These are phyloP conservation scores for Trichophyton schoenleinii DNA, from an alignment of 2,329 filamentous ascomycete species.

Conservation along the genomic window DNA sequence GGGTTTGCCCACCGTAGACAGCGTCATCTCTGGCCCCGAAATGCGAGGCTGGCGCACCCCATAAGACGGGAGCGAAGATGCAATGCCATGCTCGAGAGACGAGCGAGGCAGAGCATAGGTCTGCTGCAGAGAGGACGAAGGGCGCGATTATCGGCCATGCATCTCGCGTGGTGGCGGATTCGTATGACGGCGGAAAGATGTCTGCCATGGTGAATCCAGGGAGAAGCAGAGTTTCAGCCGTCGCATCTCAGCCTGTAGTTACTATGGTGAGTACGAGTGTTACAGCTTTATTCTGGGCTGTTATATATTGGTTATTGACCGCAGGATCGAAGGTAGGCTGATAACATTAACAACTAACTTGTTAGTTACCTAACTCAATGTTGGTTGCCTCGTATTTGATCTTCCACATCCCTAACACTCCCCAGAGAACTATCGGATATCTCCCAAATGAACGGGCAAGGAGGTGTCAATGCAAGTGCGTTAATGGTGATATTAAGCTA, in stretches of 20 bases:
- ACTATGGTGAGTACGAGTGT: not conserved
- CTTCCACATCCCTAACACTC: no score
- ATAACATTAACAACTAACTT: no score
- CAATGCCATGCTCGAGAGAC: constrained; percentile 47
- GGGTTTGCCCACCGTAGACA: constrained; percentile 37
- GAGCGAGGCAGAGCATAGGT: constrained; percentile 44
- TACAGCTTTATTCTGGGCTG: not conserved
- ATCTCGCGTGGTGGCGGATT: constrained; percentile 43
- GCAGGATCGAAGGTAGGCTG: no score
- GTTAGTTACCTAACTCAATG: no score
- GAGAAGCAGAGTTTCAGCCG: not conserved
- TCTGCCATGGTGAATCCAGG: constrained; percentile 35
- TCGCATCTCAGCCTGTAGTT: not conserved
- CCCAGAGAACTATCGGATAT: no score
- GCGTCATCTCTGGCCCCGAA: constrained; percentile 49
- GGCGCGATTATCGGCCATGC: constrained; percentile 44
- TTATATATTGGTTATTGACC: not conserved
- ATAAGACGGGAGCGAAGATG: constrained; percentile 47
- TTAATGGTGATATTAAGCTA: no score
- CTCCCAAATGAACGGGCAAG: no score
- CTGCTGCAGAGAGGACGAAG: constrained; percentile 43
- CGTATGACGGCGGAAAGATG: constrained; percentile 48
- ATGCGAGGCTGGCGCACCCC: constrained; percentile 51
- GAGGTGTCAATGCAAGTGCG: no score
- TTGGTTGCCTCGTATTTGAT: no score